phyloP scores from a whole-genome alignment of 768 basidiomycete species.

The Naganishia kalamii region DNA sequence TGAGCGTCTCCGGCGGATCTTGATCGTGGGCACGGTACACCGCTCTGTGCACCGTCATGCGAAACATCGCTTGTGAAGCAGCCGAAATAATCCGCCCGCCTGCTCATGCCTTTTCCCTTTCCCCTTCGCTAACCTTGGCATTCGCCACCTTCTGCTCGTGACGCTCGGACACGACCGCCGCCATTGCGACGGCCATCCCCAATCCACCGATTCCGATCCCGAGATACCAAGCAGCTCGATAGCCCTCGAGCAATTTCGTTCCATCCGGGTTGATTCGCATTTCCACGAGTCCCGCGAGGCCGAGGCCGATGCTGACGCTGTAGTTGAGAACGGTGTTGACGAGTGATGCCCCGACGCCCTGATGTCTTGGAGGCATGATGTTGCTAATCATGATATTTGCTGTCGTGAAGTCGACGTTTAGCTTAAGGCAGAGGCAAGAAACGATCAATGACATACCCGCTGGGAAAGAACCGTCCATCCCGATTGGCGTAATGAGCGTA shows the following conservation, averaged over 20 bases:
- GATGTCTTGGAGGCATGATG: conserved; percentile 18
- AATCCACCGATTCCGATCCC: conserved; percentile 23
- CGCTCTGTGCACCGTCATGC: too few species aligned
- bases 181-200: conserved; percentile 9
- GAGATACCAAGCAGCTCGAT: conserved; percentile 27
- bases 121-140: neutral
- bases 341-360: conserved; percentile 17
- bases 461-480: conserved; percentile 21
- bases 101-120: neutral
- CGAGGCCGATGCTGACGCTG: conserved; percentile 26
- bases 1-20: too few species aligned
- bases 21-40: too few species aligned
- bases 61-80: too few species aligned
- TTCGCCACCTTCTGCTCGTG: neutral
- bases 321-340: conserved; percentile 28
- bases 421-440: neutral
- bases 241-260: conserved; percentile 14
- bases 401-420: neutral
- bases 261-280: conserved; percentile 22
- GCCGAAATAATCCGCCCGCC: neutral
- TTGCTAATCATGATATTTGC: conserved; percentile 17
- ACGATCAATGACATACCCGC: neutral
- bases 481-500: conserved; percentile 14
- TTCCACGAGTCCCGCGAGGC: conserved; percentile 29
- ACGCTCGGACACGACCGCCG: neutral